These are phyloP conservation scores for Beverwykella pulmonaria DNA, from an alignment of 495 filamentous ascomycete genomes.

Conservation along the genomic window DNA sequence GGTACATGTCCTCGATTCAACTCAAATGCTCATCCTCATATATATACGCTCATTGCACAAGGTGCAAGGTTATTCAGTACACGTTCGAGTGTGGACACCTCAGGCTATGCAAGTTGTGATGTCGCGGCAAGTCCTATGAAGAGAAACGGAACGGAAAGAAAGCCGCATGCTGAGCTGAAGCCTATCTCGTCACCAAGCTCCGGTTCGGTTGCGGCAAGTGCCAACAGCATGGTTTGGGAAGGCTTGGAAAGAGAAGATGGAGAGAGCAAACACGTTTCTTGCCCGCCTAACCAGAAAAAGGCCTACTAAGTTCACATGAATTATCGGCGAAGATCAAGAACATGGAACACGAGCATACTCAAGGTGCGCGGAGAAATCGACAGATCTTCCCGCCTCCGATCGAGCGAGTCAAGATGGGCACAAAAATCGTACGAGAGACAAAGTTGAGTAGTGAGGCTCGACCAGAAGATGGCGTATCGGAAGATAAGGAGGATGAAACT, in stretches of 20 bases:
- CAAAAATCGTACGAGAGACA: neutral
- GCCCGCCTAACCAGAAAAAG: neutral
- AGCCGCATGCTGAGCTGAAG: slow-evolving; percentile 17
- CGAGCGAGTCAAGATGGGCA: neutral
- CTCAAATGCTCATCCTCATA: too few relatives aligned
- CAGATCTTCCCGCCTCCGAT: neutral
- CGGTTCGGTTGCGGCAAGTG: slow-evolving; percentile 14
- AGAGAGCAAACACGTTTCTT: neutral
- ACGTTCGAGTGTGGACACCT: slow-evolving; percentile 19
- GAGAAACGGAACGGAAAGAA: neutral
- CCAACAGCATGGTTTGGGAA: slow-evolving; percentile 2
- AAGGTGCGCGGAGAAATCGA: neutral
- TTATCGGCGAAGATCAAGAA: neutral
- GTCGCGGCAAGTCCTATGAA: slow-evolving; percentile 13
- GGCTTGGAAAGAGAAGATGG: neutral
- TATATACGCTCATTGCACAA: neutral
- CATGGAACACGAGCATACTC: neutral
- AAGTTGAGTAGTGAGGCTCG: slow-evolving; percentile 10
- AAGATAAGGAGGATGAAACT: neutral
- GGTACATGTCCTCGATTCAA: too few relatives aligned
- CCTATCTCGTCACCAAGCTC: slow-evolving; percentile 20
- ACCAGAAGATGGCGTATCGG: slow-evolving; percentile 13
- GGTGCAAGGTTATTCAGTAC: slow-evolving; percentile 31
- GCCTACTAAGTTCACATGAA: neutral
- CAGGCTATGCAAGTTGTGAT: slow-evolving; percentile 8